Evolutionary conservation across 441 rosid genomes (phyloP), one percentile per base, ranked within the genome.

Genomic region (Mallotus japonicus): DNA sequence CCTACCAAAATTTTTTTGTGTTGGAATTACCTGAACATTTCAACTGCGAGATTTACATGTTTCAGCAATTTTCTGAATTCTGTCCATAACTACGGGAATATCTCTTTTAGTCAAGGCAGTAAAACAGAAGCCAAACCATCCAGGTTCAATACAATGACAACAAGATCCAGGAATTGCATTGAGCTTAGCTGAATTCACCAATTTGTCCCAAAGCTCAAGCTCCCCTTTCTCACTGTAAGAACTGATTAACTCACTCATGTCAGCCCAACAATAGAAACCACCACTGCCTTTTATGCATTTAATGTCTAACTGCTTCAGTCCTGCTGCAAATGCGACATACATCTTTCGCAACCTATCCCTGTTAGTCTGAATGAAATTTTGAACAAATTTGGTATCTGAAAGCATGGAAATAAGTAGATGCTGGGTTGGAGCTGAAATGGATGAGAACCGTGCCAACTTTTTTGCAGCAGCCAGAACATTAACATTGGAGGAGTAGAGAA

Each of bases 91-190:
- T 62, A 87, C 80, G 46, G 85, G 84, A 62, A 91, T 76, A 53
- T 90, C 95, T 8, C 82, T 83, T 72, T 88, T 91, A 16, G 85
- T 74, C 88, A 92, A 82, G 72, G 83, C 66, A 67, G 90, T 80
- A 67, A 89, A 87, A 88, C 96, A 85, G 81, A 90, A 84, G 65
- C 88, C 50, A 80, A 92, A 94, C 97, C 95, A 92, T 54, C 98
- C 97, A 2, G 95, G 98, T 83, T 90, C 95, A n/a, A 92, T 94
- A 72, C 97, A 94, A 69, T 87, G 96, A 73, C 98, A 94, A 80
- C 75, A 84, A 66, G 98, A 89, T 73, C 97, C 99, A 37, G 97
- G 97, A 74, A 82, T 88, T 55, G 85, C 89, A 79, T 83, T 88
- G 67, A 94, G 81, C 89, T 88, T 89, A 19, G 85, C 92, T 62